Percentiles rank a stretch among this genome's conserved stretches.
Evolutionary conservation across 2,329 filamentous ascomycete genomes (phyloP).

Genomic region (Ascochyta koolunga): DNA sequence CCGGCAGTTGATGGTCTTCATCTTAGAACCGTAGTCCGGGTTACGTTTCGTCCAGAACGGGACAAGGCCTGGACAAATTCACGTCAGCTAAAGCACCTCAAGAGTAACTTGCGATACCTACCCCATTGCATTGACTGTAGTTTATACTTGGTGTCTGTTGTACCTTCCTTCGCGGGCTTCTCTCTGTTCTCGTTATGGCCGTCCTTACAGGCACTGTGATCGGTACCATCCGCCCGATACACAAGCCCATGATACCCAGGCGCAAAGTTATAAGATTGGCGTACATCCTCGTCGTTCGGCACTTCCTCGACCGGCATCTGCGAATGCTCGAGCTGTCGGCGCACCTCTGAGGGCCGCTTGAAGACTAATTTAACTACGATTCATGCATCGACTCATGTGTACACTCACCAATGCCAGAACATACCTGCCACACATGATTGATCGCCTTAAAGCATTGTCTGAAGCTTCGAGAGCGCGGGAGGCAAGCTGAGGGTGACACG

Average conservation of each 20-base stretch:
- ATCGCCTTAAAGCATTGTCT: slow-evolving; percentile 27
- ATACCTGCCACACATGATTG: slow-evolving; percentile 71
- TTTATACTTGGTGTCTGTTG: slow-evolving; percentile 68
- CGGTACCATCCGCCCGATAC: slow-evolving; percentile 76
- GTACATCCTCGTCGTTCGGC: slow-evolving; percentile 71
- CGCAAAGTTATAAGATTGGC: slow-evolving; percentile 90
- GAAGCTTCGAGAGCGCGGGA: not conserved
- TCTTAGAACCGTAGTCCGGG: slow-evolving; percentile 75
- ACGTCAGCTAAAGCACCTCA: slow-evolving; percentile 20
- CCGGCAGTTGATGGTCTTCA: slow-evolving; percentile 94
- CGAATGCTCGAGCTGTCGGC: slow-evolving; percentile 73
- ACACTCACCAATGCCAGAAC: slow-evolving; percentile 65
- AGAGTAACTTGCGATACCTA: slow-evolving; percentile 23
- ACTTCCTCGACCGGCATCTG: slow-evolving; percentile 75
- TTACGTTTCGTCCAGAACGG: slow-evolving; percentile 91
- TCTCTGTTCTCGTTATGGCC: not conserved
- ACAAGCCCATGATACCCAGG: slow-evolving; percentile 86
- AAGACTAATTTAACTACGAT: slow-evolving; percentile 14
- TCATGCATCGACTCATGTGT: not conserved
- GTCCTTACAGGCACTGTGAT: slow-evolving; percentile 56
- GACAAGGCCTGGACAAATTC: slow-evolving; percentile 63
- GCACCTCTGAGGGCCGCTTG: slow-evolving; percentile 78
- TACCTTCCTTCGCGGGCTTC: slow-evolving; percentile 16
- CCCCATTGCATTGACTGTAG: slow-evolving; percentile 95
- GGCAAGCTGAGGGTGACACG: slow-evolving; percentile 21